These are phyloP conservation scores for Ophiorrhiza pumila DNA, from an alignment of 257 asterid genomes.

Conservation along the genomic window DNA sequence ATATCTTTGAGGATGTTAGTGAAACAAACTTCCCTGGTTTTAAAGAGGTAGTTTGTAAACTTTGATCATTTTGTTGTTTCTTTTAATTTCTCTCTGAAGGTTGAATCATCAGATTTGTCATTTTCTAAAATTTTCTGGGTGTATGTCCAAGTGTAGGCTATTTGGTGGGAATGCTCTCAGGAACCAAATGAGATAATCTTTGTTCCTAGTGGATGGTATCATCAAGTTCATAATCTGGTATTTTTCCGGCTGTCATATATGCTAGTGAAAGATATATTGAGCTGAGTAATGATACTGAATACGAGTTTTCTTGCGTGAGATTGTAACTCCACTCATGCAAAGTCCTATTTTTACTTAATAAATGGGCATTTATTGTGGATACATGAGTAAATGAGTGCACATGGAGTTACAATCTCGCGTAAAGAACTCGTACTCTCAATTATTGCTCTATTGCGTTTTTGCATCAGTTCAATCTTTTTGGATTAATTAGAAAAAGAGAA, in stretches of 20 bases:
- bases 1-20: constrained; percentile 73
- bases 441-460: too few species aligned
- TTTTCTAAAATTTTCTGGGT: neutral
- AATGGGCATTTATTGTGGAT: too few species aligned
- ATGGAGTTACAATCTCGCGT: too few species aligned
- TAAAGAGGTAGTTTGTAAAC: constrained; percentile 51
- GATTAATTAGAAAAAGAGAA: neutral
- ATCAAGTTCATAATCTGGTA: constrained; percentile 98
- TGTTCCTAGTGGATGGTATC: constrained; percentile 99
- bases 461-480: neutral
- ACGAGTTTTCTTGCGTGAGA: too few species aligned
- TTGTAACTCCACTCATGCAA: too few species aligned
- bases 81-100: neutral
- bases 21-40: constrained; percentile 65
- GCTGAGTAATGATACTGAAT: too few species aligned
- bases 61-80: constrained; percentile 4
- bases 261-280: neutral
- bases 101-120: neutral
- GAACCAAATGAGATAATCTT: constrained; percentile 77
- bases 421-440: too few species aligned
- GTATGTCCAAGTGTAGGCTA: constrained; percentile 44
- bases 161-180: constrained; percentile 90
- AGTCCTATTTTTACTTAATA: too few species aligned
- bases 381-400: too few species aligned
- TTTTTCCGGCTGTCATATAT: neutral